Base-by-base conservation (phyloP, 306 rosid species). In the Prunus davidiana region DNA sequence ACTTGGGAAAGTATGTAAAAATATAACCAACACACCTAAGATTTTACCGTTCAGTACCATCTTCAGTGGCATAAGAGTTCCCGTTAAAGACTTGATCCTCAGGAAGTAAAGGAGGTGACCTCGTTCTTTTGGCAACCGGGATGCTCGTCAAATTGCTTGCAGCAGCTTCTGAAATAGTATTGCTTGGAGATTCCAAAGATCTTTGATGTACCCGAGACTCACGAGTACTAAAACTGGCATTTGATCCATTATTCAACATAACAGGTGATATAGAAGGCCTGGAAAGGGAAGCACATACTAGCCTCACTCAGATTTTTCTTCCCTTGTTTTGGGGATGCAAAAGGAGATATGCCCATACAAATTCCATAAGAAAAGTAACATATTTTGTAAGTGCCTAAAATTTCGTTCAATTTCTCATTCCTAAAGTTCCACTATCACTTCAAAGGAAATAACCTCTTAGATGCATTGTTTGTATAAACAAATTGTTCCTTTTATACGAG, bases 11-110 rank as follows among this genome's bases (percentile, higher is more conserved):
- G 52, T 58, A 64, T 45, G 60, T 61, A 38, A 66, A 79, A 77
- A 83, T 24, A 28, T 62, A 79, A 56, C 27, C 13, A 81, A 60
- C 57, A 75, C 43, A 51, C 75, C 51, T 20, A 66, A 79, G 71
- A 79, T 77, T 78, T 80, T 87, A 92, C 99, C 97, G 91, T 70
- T 95, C 93, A 83, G 88, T 65, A 83, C 79, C 81, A 79, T 87
- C 97, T 69, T 83, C 71, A 76, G 80, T 56, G 78, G 87, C 73
- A 85, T 78, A 19, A 58, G 78, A 70, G 82, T 82, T 87, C 79
- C 84, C 84, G 60, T 86, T 76, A 75, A 82, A 72, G 74, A 79
- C 83, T 80, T 84, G 88, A 81, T 79, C 84, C 10, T 76, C 76
- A 18, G 89, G 74, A 82, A 70, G 83, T 64, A 81, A 62, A 82